These are phyloP conservation scores for Apiospora kogelbergensis DNA, from an alignment of 2,329 filamentous ascomycete genomes.

Conservation along the genomic window DNA sequence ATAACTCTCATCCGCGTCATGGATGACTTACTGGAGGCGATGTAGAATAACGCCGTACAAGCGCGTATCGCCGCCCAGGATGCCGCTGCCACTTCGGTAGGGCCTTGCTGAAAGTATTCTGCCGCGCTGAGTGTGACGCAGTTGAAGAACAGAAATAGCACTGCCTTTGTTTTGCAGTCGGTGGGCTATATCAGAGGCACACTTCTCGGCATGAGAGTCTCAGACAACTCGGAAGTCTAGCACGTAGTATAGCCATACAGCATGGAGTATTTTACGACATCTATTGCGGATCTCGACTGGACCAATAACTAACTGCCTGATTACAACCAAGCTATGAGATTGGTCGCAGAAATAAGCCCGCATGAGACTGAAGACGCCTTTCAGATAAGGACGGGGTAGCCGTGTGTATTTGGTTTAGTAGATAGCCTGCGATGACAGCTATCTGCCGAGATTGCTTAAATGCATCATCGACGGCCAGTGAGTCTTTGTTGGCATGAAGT, in stretches of 20 bases:
- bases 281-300: not conserved
- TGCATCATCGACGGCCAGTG: not conserved
- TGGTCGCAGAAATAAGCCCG: not conserved
- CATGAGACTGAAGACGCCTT: not conserved
- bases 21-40: not conserved
- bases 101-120: not conserved
- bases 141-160: too few species aligned
- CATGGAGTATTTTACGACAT: not conserved
- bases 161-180: too few species aligned
- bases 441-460: too few species aligned
- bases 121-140: not conserved
- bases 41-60: not conserved
- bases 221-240: too few species aligned
- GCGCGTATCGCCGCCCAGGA: not conserved
- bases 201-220: too few species aligned
- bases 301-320: not conserved
- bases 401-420: not conserved
- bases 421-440: not conserved
- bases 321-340: not conserved
- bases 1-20: not conserved
- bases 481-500: not conserved
- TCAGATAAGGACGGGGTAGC: not conserved
- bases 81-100: not conserved
- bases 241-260: too few species aligned
- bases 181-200: too few species aligned